Conservation (phyloP, 1,284 basidiomycete species). For the Inonotus obliquus region DNA sequence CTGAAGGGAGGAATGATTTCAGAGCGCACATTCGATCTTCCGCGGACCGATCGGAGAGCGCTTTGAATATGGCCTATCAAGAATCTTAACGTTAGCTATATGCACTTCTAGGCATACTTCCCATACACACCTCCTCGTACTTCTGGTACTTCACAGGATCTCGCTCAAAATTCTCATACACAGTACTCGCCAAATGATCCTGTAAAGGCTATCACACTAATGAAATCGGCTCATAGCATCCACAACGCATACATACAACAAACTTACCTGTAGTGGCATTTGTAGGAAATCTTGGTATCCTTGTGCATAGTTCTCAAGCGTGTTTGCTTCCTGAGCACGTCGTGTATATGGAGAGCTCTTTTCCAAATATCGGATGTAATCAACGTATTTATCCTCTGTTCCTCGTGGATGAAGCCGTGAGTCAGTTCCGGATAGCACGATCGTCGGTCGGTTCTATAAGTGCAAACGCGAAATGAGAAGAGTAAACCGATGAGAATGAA, state of each 20-base stretch:
- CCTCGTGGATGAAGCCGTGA: conserved; percentile 68
- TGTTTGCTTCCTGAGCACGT: conserved; percentile 55
- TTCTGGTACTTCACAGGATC: conserved; percentile 96
- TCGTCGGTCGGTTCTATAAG: conserved; percentile 73
- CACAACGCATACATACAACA: conserved; percentile 1
- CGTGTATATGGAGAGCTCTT: conserved; percentile 63
- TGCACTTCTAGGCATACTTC: conserved; percentile 3
- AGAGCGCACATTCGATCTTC: conserved; percentile 48
- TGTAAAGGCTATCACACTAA: conserved; percentile 73
- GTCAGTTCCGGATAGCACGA: conserved; percentile 73
- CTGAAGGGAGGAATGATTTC: not conserved
- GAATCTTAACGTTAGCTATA: conserved; percentile 15
- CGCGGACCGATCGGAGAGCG: conserved; percentile 67
- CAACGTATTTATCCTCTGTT: conserved; percentile 83
- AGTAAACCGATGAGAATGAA: not conserved
- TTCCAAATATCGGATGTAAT: conserved; percentile 85
- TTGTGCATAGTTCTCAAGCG: conserved; percentile 84
- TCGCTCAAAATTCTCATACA: conserved; percentile 96
- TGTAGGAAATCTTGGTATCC: conserved; percentile 96
- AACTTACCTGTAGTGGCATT: conserved; percentile 79
- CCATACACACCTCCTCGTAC: conserved; percentile 79
- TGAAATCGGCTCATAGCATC: conserved; percentile 7
- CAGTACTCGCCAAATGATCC: conserved; percentile 93
- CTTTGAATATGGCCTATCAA: conserved; percentile 80
- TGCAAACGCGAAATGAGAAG: conserved; percentile 1